A percentile compares a stretch with the other conserved stretches of the same genome.
phyloP scores from a whole-genome alignment of 129 eudicot species.

The Flaveria ramosissima region DNA sequence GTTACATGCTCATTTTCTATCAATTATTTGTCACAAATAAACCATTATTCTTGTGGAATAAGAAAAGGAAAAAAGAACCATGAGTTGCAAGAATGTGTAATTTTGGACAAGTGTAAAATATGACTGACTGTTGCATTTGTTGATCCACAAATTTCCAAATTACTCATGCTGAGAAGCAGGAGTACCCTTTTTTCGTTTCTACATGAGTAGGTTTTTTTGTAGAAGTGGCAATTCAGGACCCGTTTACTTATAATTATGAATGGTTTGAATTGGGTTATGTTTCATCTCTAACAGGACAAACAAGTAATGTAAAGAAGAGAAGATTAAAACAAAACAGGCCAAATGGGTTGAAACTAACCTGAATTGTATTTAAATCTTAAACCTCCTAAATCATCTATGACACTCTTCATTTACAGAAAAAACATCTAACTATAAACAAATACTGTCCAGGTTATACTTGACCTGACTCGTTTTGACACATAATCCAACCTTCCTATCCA shows the following conservation, averaged over 20 bases:
- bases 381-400: background rate
- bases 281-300: background rate
- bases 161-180: background rate
- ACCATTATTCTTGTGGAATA: background rate
- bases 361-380: background rate
- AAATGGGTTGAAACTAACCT: background rate
- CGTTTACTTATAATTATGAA: background rate
- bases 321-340: background rate
- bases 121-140: slow-evolving; percentile 3
- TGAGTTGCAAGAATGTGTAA: background rate
- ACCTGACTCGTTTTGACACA: background rate
- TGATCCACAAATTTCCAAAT: background rate
- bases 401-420: background rate
- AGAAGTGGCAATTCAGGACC: background rate
- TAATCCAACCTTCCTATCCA: background rate
- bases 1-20: slow-evolving; percentile 35
- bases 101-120: background rate
- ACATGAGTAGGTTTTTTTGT: slow-evolving; percentile 1
- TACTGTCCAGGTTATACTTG: too few relatives aligned
- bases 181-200: background rate
- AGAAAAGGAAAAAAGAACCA: background rate
- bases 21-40: background rate
- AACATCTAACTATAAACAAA: background rate
- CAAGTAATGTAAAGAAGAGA: background rate
- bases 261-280: background rate